These are phyloP conservation scores for Aspergillus sp. DNA, from an alignment of 2,329 filamentous ascomycete species.

Conservation along the genomic window DNA sequence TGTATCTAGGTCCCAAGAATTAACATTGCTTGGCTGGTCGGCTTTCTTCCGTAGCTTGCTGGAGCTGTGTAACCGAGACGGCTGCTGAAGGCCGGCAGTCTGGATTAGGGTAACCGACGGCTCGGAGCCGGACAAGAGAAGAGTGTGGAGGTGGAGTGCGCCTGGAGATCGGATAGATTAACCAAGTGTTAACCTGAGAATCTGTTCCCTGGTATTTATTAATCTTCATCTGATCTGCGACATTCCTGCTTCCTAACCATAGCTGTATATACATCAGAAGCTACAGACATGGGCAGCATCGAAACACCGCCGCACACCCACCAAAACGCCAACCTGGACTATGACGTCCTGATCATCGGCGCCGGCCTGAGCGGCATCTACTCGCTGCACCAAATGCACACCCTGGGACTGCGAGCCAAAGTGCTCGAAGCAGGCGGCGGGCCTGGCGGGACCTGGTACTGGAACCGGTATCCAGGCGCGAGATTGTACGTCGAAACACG, in stretches of 20 bases:
- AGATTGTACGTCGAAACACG: constrained; percentile 23
- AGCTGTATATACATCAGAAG: no score
- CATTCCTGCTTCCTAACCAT: no score
- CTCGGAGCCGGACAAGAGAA: no score
- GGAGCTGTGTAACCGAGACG: background rate
- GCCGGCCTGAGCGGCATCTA: constrained; percentile 44
- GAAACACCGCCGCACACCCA: constrained; percentile 1
- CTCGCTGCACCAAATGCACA: constrained; percentile 53
- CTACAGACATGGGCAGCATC: constrained; percentile 15
- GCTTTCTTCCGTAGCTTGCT: background rate
- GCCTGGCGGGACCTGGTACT: constrained; percentile 57
- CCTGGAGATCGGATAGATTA: no score
- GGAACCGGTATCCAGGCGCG: constrained; percentile 58
- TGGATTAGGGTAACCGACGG: constrained; percentile 4
- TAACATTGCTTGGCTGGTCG: background rate
- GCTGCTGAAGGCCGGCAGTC: background rate
- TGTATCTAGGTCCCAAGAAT: background rate
- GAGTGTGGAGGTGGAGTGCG: no score
- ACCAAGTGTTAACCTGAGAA: no score
- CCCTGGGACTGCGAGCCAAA: constrained; percentile 49
- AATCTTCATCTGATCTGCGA: no score
- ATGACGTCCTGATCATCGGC: constrained; percentile 27
- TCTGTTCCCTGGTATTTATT: no score
- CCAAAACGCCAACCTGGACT: constrained; percentile 24
- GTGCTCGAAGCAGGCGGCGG: constrained; percentile 56